phyloP scores from a whole-genome alignment of 2,329 filamentous ascomycete species.

The Clarireedia hainanense region DNA sequence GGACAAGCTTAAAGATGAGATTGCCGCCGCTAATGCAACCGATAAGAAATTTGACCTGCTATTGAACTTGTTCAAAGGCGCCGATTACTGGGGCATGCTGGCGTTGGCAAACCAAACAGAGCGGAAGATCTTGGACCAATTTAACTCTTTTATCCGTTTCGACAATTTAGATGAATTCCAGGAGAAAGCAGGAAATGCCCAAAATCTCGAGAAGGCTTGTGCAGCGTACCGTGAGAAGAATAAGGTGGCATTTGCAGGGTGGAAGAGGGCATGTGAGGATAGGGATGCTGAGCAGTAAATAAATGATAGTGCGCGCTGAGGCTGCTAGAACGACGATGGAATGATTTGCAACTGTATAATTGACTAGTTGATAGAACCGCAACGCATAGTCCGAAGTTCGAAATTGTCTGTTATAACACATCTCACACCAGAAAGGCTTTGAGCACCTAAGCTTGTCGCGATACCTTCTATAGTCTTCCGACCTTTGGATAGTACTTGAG shows the following conservation, averaged over 20 bases:
- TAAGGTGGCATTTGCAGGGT: background rate
- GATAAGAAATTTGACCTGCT: slow-evolving; percentile 19
- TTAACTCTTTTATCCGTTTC: slow-evolving; percentile 15
- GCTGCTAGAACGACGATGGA: too few relatives aligned
- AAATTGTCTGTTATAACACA: too few relatives aligned
- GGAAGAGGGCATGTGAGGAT: background rate
- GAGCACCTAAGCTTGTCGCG: too few relatives aligned
- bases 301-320: too few relatives aligned
- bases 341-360: too few relatives aligned
- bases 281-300: background rate
- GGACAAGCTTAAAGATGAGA: background rate
- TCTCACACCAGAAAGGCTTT: too few relatives aligned
- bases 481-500: too few relatives aligned
- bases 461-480: too few relatives aligned
- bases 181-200: slow-evolving; percentile 7
- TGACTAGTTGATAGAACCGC: too few relatives aligned
- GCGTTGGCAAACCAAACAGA: slow-evolving; percentile 17
- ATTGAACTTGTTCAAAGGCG: slow-evolving; percentile 20
- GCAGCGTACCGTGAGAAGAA: slow-evolving; percentile 13
- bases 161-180: slow-evolving; percentile 15
- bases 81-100: slow-evolving; percentile 19
- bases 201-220: slow-evolving; percentile 12
- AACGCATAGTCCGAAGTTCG: too few relatives aligned
- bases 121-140: slow-evolving; percentile 15
- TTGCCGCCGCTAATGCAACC: slow-evolving; percentile 10